Percentiles rank a stretch among this genome's conserved stretches.
These are phyloP conservation scores for Lanmaoa rubissima DNA, from an alignment of 768 basidiomycete species.

Conservation along the genomic window DNA sequence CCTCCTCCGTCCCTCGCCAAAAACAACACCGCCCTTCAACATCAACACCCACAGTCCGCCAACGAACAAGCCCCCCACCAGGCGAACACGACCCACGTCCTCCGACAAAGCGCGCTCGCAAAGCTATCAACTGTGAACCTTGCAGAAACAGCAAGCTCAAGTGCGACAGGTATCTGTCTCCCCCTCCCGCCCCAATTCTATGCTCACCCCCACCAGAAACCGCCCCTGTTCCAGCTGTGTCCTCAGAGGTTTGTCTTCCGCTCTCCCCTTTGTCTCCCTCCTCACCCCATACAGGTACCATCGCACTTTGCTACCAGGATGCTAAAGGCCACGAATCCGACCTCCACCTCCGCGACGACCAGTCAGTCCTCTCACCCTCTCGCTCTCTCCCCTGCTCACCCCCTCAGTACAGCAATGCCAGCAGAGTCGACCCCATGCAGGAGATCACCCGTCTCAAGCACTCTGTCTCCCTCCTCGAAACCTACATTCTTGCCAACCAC, in stretches of 20 bases:
- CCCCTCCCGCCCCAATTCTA: background rate
- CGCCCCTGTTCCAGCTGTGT: slow-evolving; percentile 90
- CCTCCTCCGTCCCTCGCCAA: slow-evolving; percentile 12
- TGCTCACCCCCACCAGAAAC: slow-evolving; percentile 46
- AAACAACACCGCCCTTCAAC: slow-evolving; percentile 26
- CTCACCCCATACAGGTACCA: slow-evolving; percentile 55
- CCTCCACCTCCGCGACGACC: slow-evolving; percentile 54
- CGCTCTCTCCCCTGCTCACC: slow-evolving; percentile 39
- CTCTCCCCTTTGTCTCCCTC: slow-evolving; percentile 6
- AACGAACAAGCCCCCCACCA: slow-evolving; percentile 46
- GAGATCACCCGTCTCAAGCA: slow-evolving; percentile 42
- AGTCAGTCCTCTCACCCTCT: slow-evolving; percentile 14
- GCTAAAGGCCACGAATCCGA: slow-evolving; percentile 62
- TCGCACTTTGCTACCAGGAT: slow-evolving; percentile 78
- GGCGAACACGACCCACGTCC: slow-evolving; percentile 59
- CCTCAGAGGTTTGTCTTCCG: slow-evolving; percentile 56
- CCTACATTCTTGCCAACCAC: slow-evolving; percentile 34
- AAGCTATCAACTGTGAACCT: slow-evolving; percentile 88
- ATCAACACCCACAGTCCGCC: slow-evolving; percentile 40
- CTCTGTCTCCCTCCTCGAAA: slow-evolving; percentile 39
- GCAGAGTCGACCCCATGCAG: slow-evolving; percentile 38
- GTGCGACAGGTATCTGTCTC: slow-evolving; percentile 69
- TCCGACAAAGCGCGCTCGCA: slow-evolving; percentile 79
- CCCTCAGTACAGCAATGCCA: slow-evolving; percentile 29
- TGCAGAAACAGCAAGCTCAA: slow-evolving; percentile 87